Conservation (phyloP, 768 basidiomycete species). For the Porphyrellus cyaneotinctus region DNA sequence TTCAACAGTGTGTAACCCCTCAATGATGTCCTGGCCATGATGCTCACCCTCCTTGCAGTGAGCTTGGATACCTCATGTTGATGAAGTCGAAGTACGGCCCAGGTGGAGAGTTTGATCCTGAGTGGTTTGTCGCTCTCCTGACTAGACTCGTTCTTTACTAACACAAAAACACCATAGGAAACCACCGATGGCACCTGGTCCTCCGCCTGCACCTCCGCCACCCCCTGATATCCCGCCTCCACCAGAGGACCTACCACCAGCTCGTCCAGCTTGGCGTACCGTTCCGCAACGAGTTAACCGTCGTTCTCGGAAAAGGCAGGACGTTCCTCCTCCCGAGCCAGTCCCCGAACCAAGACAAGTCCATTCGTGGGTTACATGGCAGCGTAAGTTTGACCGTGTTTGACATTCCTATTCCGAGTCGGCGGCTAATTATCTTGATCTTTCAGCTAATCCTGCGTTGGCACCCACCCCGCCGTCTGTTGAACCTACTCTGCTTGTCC, state of each 20-base stretch:
- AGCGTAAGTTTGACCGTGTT: constrained; percentile 45
- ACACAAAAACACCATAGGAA: constrained; percentile 33
- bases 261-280: constrained; percentile 61
- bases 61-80: constrained; percentile 67
- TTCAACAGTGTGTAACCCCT: constrained; percentile 63
- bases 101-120: constrained; percentile 81
- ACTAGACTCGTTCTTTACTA: neutral
- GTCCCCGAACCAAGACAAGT: constrained; percentile 39
- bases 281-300: constrained; percentile 37
- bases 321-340: constrained; percentile 33
- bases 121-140: constrained; percentile 52
- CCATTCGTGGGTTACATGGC: constrained; percentile 63
- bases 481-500: constrained; percentile 58
- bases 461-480: constrained; percentile 59
- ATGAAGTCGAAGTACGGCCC: constrained; percentile 75
- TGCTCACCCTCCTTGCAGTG: constrained; percentile 39
- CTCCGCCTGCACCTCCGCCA: constrained; percentile 42
- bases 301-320: constrained; percentile 43
- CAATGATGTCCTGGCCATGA: neutral
- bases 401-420: neutral
- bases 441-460: constrained; percentile 53
- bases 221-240: constrained; percentile 41
- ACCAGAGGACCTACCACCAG: constrained; percentile 41
- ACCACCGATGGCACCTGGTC: constrained; percentile 38
- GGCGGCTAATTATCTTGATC: constrained; percentile 6